Conservation (phyloP, 78 protist genomes). For the Salpingoeca rosetta region DNA sequence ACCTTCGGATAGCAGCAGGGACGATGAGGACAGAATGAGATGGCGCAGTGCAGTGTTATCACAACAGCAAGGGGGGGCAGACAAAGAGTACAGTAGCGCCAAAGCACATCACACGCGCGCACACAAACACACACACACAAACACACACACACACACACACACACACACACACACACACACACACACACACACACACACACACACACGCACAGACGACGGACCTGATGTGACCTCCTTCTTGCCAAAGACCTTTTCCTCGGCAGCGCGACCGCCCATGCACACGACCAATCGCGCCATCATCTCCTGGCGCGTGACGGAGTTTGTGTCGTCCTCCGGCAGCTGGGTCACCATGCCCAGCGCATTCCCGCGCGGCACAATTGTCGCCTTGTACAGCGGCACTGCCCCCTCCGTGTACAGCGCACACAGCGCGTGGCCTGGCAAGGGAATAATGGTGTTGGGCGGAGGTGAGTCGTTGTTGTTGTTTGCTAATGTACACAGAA, state of each 20-base stretch:
- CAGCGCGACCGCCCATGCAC: conserved; percentile 85
- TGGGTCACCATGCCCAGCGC: conserved; percentile 67
- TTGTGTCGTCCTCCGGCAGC: conserved; percentile 50
- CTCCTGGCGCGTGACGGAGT: conserved; percentile 39
- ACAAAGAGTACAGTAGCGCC: conserved; percentile 20
- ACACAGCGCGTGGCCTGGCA: conserved; percentile 93
- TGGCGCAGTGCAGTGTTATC: no score
- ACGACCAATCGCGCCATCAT: conserved; percentile 60
- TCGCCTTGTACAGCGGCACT: conserved; percentile 82
- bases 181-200: no score
- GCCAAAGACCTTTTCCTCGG: conserved; percentile 81
- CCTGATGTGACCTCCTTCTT: conserved; percentile 54
- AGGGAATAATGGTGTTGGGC: no score
- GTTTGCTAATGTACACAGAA: no score
- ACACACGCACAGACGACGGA: background rate
- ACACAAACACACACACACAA: background rate
- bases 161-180: background rate
- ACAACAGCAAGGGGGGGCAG: background rate
- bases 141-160: background rate
- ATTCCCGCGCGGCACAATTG: conserved; percentile 79
- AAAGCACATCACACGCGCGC: conserved; percentile 44
- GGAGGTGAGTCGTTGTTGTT: no score
- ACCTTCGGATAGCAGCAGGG: no score
- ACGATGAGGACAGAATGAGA: no score
- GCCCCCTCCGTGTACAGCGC: conserved; percentile 62